Evolutionary conservation across 768 basidiomycete species (phyloP).

Genomic region (Macrolepiota albuminosa): DNA sequence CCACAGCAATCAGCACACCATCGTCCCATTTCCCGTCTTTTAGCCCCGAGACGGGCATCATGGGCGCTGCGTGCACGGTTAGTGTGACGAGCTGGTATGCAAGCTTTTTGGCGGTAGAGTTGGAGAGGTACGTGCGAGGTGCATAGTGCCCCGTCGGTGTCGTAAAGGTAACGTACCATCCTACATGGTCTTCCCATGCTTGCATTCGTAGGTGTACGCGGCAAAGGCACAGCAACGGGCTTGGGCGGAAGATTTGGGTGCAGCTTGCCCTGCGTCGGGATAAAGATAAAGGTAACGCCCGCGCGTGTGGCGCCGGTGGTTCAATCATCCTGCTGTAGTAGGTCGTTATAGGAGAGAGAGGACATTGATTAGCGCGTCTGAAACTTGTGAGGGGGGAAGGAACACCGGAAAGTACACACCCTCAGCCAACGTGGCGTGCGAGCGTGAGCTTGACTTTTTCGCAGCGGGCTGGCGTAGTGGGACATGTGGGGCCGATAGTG

Average conservation of each 20-base stretch:
- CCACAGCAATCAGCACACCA: conserved; percentile 41
- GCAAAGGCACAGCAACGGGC: not conserved
- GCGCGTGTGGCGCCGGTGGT: no score
- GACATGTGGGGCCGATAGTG: no score
- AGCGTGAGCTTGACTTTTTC: no score
- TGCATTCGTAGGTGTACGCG: not conserved
- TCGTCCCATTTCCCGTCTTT: conserved; percentile 48
- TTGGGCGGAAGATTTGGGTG: conserved; percentile 15
- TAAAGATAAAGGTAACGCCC: no score
- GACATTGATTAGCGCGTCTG: no score
- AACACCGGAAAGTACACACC: no score
- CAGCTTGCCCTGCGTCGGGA: not conserved
- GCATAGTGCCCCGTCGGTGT: conserved; percentile 56
- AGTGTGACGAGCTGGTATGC: conserved; percentile 59
- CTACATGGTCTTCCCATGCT: conserved; percentile 44
- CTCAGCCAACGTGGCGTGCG: no score
- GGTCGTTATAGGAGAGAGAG: no score
- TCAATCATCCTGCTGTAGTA: no score
- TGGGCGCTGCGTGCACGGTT: conserved; percentile 41
- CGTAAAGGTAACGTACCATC: conserved; percentile 81
- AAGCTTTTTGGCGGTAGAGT: conserved; percentile 44
- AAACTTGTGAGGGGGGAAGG: no score
- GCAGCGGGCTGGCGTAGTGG: no score
- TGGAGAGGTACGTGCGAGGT: conserved; percentile 58
- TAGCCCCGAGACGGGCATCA: conserved; percentile 25